Percentiles rank a stretch among this genome's conserved stretches.
These are phyloP conservation scores for Fusarium bactridioides DNA, from an alignment of 2,329 filamentous ascomycete species.

Conservation along the genomic window DNA sequence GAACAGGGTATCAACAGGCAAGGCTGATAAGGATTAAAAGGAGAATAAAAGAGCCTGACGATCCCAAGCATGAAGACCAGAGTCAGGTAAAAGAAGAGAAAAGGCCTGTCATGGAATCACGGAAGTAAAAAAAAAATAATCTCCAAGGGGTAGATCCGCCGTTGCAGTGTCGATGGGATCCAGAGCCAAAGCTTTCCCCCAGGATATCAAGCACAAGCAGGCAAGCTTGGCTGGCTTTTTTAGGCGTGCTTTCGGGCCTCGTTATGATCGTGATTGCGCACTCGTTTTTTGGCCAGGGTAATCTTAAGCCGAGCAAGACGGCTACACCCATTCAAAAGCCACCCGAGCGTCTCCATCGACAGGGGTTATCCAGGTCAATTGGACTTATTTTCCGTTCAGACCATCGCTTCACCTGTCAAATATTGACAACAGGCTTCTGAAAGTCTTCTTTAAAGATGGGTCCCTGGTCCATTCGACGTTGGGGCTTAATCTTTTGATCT, in stretches of 20 bases:
- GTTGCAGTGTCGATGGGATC: constrained; percentile 20
- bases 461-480: constrained; percentile 4
- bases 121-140: neutral
- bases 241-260: constrained; percentile 17
- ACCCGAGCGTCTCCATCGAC: constrained; percentile 23
- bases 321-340: constrained; percentile 24
- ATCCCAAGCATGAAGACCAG: neutral
- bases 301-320: constrained; percentile 27
- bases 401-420: constrained; percentile 16
- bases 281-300: constrained; percentile 21
- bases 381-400: constrained; percentile 12
- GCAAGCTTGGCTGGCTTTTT: neutral
- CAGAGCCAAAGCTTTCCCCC: constrained; percentile 23
- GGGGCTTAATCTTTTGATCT: neutral
- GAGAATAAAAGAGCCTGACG: constrained; percentile 5
- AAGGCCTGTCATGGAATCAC: constrained; percentile 1
- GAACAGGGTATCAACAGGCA: constrained; percentile 23
- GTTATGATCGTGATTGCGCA: constrained; percentile 25
- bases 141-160: constrained; percentile 23
- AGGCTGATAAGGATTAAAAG: constrained; percentile 24
- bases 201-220: constrained; percentile 8
- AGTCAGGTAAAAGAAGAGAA: constrained; percentile 8
- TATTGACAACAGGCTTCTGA: constrained; percentile 1
- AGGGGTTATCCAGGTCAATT: constrained; percentile 28
- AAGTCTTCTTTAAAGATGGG: constrained; percentile 4